Base-by-base conservation (phyloP, 257 asterid species). In the Ophiorrhiza pumila region DNA sequence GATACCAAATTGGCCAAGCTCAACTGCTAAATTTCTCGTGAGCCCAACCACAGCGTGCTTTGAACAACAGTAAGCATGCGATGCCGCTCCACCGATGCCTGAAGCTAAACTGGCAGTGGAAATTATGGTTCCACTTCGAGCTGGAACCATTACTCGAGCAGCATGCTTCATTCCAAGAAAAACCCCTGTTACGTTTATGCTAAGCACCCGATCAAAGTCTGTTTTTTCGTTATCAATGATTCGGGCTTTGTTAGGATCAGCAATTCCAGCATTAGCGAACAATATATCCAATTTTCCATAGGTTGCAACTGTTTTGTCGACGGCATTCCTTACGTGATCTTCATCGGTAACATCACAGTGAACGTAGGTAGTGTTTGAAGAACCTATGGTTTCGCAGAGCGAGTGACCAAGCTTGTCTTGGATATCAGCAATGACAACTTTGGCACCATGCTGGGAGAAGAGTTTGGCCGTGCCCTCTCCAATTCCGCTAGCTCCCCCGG, bases 401-500 rank as follows among this genome's bases (percentile, higher is more conserved):
- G 82, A 72, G 22, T 71, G 87, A 20, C 86, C 91, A 3, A 81
- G 39, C 17, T 73, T 83, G 25, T 89, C 91, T 76, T 82, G 86
- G 45, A 89, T 46, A 29, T 89, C 96, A 0, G 86, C 88, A 4
- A 89, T 71, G 42, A 37, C 86, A 2, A 89, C 91, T 65, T 87
- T 85, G 45, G 93, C 96, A 2, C 96, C 96, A 11, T 85, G 90
- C 27, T 76, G 53, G 47, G 73, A 42, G 74, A 89, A 89, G 56
- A 83, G 82, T 42, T 74, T 81, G 1, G 86, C 86, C 0, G 84
- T 85, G 81, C 78, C 72, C 77, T 81, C 84, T 2, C 96, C 96
- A 25, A 89, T 85, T 8, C 96, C 96, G 12, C 83, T 84, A 31
- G 92, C 88, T 25, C 86, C 96, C 0, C 93, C 93, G 0, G 93